A percentile compares a stretch with the other conserved stretches of the same genome.
These are phyloP conservation scores for Marchantia paleacea DNA, from an alignment of 225 moss, liverwort and hornwort species.

Conservation along the genomic window DNA sequence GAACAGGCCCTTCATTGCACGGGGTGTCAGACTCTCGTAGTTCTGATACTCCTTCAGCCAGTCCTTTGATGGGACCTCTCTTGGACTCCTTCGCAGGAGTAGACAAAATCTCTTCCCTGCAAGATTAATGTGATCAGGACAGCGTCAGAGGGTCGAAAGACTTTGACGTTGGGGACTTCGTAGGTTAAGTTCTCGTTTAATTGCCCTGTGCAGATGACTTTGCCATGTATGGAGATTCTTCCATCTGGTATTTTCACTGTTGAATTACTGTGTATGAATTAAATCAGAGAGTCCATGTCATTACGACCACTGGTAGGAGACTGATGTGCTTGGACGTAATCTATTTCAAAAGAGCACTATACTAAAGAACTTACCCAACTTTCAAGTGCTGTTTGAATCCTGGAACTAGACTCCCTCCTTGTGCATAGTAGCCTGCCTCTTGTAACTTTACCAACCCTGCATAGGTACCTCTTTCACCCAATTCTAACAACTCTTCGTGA, in stretches of 20 bases:
- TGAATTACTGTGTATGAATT: no score
- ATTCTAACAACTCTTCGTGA: constrained; percentile 42
- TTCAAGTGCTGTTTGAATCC: constrained; percentile 24
- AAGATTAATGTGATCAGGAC: neutral
- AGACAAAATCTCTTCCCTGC: constrained; percentile 38
- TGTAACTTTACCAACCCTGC: constrained; percentile 44
- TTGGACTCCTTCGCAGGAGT: constrained; percentile 14
- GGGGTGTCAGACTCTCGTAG: constrained; percentile 26
- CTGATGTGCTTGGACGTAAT: neutral
- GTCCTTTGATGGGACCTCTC: constrained; percentile 4
- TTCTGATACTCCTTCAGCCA: constrained; percentile 21
- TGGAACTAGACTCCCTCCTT: constrained; percentile 33
- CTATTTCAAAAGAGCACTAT: neutral
- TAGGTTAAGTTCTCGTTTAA: no score
- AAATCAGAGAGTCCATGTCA: no score
- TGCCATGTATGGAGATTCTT: no score
- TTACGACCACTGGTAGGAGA: no score
- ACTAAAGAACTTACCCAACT: neutral
- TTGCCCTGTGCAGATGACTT: no score
- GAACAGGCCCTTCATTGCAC: constrained; percentile 42
- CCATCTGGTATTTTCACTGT: no score
- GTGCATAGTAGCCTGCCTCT: constrained; percentile 35
- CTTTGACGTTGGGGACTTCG: no score
- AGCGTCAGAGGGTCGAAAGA: neutral
- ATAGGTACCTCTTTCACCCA: constrained; percentile 36